Base-by-base conservation (phyloP, 768 basidiomycete species). In the Suillus alpinus region DNA sequence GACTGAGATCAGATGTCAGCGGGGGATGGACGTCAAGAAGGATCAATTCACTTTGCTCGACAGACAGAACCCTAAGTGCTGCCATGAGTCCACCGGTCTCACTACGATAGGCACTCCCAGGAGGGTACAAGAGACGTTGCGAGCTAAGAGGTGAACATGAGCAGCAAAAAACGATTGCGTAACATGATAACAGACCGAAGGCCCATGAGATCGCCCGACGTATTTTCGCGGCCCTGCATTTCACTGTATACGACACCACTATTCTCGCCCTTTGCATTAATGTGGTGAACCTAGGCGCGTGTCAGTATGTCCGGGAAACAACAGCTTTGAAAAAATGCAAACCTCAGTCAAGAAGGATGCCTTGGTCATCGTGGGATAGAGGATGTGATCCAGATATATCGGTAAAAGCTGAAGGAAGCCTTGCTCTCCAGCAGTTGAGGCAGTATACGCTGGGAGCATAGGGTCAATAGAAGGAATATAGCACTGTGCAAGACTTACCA, bases 11-110 rank as follows among this genome's bases (percentile, higher is more conserved):
- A 61, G 41, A 29, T 26, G n/a, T 74, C 39, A 75, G 67, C 53
- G 14, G 6, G 36, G 18, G 58, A 47, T 60, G 41, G 50, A 43
- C 20, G 59, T 29, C 57, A 34, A 34, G 44, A 63, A 49, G 32
- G 63, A 6, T 34, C 4, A 23, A 65, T 76, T 69, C 73, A 95
- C 95, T 97, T 80, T 97, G 88, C 65, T 97, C 88, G 26, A 94
- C 87, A 2, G 86, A 89, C 62, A 99, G 79, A 14, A 87, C 83
- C 29, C 97, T 84, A 29, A 99, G 77, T 2, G 93, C 92, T 62
- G 92, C 87, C 93, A 98, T 95, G 40, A 98, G 76, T 31, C 97
- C 97, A 23, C 97, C 97, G 0, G 95, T 98, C 81, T 99, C 97
- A 66, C 94, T 95, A 31, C 95, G 85, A 69, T 98, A 97, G 7